phyloP scores from a whole-genome alignment of 768 basidiomycete species.

The Podaxis sp. region DNA sequence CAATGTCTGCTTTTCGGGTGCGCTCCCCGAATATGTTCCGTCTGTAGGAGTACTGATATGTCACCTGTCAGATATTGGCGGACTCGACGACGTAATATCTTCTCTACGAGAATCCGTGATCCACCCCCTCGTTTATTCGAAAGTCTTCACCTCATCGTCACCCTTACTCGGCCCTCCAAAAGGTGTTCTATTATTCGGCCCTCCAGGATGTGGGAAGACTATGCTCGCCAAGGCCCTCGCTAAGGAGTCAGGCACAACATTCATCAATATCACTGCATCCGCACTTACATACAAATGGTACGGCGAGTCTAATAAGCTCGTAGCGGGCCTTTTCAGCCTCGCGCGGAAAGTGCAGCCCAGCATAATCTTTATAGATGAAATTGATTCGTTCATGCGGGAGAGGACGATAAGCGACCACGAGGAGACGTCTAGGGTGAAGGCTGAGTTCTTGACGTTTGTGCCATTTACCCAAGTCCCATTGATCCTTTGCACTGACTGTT shows the following conservation, averaged over 20 bases:
- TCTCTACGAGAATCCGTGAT: constrained; percentile 95
- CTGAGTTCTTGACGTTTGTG: constrained; percentile 88
- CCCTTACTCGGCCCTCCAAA: constrained; percentile 89
- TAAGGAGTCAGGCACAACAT: constrained; percentile 97
- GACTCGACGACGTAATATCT: constrained; percentile 86
- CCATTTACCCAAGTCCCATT: not conserved
- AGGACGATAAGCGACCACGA: constrained; percentile 90
- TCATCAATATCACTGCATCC: constrained; percentile 65
- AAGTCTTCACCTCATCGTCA: constrained; percentile 82
- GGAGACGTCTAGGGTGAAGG: constrained; percentile 98
- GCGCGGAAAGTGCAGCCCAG: constrained; percentile 91
- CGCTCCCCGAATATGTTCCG: constrained; percentile 17
- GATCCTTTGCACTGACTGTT: not conserved
- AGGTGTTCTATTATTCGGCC: constrained; percentile 93
- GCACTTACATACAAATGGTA: constrained; percentile 52
- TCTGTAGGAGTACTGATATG: constrained; percentile 16
- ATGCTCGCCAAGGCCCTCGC: constrained; percentile 99
- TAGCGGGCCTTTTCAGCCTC: constrained; percentile 90
- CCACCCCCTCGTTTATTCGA: constrained; percentile 88
- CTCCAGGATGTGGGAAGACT: constrained; percentile 98
- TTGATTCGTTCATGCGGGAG: constrained; percentile 92
- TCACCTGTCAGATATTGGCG: constrained; percentile 75
- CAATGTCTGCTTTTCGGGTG: constrained; percentile 70
- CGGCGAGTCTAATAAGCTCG: constrained; percentile 80
- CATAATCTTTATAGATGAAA: constrained; percentile 99